Evolutionary conservation across 108 stramenopile genomes (phyloP), one percentile per base, ranked within the genome.

Genomic region (Mediolabrus comicus): DNA sequence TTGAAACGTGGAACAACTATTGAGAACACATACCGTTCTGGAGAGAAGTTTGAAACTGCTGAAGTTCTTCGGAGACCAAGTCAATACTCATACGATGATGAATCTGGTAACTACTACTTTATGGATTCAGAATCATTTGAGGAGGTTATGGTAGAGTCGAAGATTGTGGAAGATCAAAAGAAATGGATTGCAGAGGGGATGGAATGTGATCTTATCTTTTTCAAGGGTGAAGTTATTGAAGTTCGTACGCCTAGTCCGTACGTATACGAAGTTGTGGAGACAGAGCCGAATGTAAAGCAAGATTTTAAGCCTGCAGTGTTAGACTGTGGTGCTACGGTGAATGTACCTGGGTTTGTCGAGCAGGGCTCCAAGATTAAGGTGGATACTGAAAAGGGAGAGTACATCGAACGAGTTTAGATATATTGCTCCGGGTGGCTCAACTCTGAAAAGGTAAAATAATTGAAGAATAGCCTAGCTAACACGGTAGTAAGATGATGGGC

Each of bases 61-160:
- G 60, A 88, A 79, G 93, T 97, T 71, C 83, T 84, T 62, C 92
- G 86, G 83, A 80, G 75, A 32, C 80, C 82, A 34, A 83, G 87
- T 65, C 89, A 91, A 81, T 96, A 75, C 77, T 91, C 97, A 8
- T 97, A 94, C 79, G 33, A 62, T 29, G 97, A 97, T 59, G 95
- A 86, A 38, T 28, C 39, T 43, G 80, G 88, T 1, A 83, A 81
- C 55, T 95, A 86, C 63, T 88, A 77, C 63, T 97, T 97, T 77
- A 96, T 97, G 97, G 89, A 97, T 72, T 76, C 82, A 32, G 89
- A 86, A 81, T 88, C 92, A 8, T 97, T 94, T 68, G 97, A 97
- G 77, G 95, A 95, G 70, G 81, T 88, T 19, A 73, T 83, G 59
- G 83, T 96, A n/a, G 65, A 74, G 24, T 43, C 49, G 13, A 78